These are phyloP conservation scores for Nicotiana rustica DNA, from an alignment of 305 asterid species.

Conservation along the genomic window DNA sequence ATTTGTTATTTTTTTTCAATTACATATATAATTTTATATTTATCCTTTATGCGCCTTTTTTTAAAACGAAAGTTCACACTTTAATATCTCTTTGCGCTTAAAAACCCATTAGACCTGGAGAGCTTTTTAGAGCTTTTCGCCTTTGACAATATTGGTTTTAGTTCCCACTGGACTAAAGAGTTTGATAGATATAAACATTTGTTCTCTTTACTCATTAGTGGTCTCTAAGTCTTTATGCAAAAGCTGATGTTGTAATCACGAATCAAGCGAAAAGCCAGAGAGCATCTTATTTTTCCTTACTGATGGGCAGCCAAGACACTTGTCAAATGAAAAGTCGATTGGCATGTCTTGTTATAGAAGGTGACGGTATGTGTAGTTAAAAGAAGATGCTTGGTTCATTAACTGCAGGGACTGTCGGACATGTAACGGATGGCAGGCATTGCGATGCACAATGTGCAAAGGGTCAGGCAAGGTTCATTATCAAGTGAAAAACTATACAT, in stretches of 20 bases:
- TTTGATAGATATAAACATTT: not conserved
- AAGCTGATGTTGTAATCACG: not conserved
- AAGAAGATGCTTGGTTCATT: constrained; percentile 28
- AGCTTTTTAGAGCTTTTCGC: no score
- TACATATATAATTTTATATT: no score
- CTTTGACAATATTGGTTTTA: not conserved
- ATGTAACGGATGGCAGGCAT: constrained; percentile 93
- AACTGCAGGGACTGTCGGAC: constrained; percentile 79
- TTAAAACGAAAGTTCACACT: no score
- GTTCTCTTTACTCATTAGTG: constrained; percentile 23
- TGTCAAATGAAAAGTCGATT: constrained; percentile 29
- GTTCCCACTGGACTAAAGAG: not conserved
- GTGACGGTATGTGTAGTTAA: constrained; percentile 34
- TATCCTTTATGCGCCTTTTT: no score
- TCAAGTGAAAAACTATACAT: constrained; percentile 82
- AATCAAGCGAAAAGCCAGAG: not conserved
- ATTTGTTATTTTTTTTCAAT: no score
- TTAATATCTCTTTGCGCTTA: no score
- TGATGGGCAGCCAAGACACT: not conserved
- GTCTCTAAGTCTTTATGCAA: constrained; percentile 27
- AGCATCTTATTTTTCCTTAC: not conserved
- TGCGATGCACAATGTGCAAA: constrained; percentile 93
- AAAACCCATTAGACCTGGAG: no score
- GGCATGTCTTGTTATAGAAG: not conserved
- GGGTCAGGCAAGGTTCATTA: constrained; percentile 93